A percentile compares a stretch with the other conserved stretches of the same genome.
Evolutionary conservation across 192 early-diverging fungal genomes (phyloP).

Genomic region (Linnemannia hyalina): DNA sequence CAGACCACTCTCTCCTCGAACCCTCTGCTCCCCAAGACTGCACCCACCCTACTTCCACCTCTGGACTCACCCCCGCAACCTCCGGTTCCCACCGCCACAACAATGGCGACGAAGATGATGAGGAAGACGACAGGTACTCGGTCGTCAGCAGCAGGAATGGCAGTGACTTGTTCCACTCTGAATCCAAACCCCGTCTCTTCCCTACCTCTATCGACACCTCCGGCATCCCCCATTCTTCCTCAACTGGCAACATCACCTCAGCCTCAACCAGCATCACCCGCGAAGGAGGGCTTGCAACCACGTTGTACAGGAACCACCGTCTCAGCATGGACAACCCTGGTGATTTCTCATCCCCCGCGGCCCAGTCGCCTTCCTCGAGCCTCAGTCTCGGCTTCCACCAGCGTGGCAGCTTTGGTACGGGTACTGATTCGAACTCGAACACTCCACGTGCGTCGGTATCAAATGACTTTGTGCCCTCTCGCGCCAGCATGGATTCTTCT

Average conservation of each 20-base stretch:
- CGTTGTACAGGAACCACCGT: not conserved
- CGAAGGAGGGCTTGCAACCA: constrained; percentile 5
- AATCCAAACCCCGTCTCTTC: not conserved
- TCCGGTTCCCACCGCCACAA: not conserved
- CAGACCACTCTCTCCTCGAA: not conserved
- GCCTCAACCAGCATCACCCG: no score
- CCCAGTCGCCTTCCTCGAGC: not conserved
- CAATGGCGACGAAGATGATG: not conserved
- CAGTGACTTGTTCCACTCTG: constrained; percentile 20
- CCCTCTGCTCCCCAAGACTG: not conserved
- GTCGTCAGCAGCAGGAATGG: constrained; percentile 20
- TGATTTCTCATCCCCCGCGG: not conserved
- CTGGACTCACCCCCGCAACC: not conserved
- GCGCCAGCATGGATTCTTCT: constrained; percentile 13
- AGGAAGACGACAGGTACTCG: not conserved
- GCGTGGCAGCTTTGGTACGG: not conserved
- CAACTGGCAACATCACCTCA: not conserved
- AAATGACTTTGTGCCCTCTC: not conserved
- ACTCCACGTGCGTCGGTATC: not conserved
- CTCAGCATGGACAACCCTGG: not conserved
- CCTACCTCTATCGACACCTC: constrained; percentile 1
- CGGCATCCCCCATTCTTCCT: not conserved
- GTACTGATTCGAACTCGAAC: not conserved
- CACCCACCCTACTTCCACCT: not conserved
- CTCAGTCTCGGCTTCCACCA: not conserved